These are phyloP conservation scores for Rhizopogon vulgaris DNA, from an alignment of 768 basidiomycete genomes.

Conservation along the genomic window DNA sequence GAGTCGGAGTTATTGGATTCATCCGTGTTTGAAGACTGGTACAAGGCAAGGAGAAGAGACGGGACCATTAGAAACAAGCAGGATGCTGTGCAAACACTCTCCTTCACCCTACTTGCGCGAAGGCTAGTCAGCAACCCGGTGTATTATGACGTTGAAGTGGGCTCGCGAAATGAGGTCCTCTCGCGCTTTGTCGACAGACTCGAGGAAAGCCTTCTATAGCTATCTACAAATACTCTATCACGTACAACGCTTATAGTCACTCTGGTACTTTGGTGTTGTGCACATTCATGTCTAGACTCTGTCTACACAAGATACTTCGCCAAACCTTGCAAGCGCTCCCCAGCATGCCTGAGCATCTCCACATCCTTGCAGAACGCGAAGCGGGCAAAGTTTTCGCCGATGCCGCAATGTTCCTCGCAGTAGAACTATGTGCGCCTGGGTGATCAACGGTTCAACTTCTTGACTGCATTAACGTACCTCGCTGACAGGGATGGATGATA, in stretches of 20 bases:
- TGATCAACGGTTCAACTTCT: neutral
- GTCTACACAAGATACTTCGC: slow-evolving; percentile 49
- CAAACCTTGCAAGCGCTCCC: slow-evolving; percentile 71
- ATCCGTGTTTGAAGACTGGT: slow-evolving; percentile 43
- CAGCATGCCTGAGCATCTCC: slow-evolving; percentile 78
- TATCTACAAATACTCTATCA: neutral
- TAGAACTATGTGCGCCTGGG: slow-evolving; percentile 61
- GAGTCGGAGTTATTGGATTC: slow-evolving; percentile 72
- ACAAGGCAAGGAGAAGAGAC: slow-evolving; percentile 30
- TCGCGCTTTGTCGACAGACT: slow-evolving; percentile 65
- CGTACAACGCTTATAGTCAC: neutral
- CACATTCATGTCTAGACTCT: slow-evolving; percentile 1
- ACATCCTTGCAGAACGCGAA: slow-evolving; percentile 97
- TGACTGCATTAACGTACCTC: slow-evolving; percentile 49
- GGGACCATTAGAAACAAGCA: slow-evolving; percentile 46
- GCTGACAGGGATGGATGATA: slow-evolving; percentile 92
- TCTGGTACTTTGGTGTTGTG: neutral
- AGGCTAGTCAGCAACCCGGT: slow-evolving; percentile 74
- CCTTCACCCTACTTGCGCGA: slow-evolving; percentile 74
- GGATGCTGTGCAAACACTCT: slow-evolving; percentile 68
- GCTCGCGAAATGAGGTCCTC: slow-evolving; percentile 45
- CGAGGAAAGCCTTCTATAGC: slow-evolving; percentile 8
- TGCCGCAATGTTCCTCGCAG: slow-evolving; percentile 75
- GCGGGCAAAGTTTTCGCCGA: slow-evolving; percentile 82
- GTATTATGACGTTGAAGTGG: slow-evolving; percentile 62